Evolutionary conservation across 139 green algal genomes (phyloP).

Genomic region (Asterochloris sp.): DNA sequence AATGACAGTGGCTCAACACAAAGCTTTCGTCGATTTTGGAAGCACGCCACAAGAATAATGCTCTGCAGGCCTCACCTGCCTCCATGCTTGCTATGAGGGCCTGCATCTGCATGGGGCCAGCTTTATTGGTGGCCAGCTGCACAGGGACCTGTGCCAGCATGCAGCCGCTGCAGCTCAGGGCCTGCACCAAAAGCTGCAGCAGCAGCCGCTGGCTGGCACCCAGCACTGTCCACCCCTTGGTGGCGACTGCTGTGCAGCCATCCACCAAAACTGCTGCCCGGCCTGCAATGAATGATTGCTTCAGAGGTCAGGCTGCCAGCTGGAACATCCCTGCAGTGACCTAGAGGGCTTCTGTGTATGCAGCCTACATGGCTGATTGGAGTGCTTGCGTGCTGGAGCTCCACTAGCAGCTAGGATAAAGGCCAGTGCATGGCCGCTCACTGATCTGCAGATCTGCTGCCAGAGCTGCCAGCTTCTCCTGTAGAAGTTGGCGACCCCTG

Average conservation of each 20-base stretch:
- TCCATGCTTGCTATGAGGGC: background rate
- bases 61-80: background rate
- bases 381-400: no score
- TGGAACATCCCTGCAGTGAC: no score
- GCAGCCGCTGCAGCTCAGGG: background rate
- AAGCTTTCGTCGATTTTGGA: background rate
- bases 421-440: no score
- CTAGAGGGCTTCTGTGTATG: no score
- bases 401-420: no score
- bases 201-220: background rate
- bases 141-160: conserved; percentile 1
- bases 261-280: no score
- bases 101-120: background rate
- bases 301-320: no score
- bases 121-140: background rate
- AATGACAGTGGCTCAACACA: background rate
- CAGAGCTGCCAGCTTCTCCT: no score
- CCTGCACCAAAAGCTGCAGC: background rate
- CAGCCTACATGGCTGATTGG: no score
- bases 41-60: background rate
- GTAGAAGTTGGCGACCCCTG: no score
- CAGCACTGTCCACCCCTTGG: background rate
- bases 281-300: no score
- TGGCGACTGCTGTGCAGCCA: background rate
- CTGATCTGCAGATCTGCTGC: no score